These are phyloP conservation scores for Omphalotus guepiniiformis DNA, from an alignment of 768 basidiomycete genomes.

Conservation along the genomic window DNA sequence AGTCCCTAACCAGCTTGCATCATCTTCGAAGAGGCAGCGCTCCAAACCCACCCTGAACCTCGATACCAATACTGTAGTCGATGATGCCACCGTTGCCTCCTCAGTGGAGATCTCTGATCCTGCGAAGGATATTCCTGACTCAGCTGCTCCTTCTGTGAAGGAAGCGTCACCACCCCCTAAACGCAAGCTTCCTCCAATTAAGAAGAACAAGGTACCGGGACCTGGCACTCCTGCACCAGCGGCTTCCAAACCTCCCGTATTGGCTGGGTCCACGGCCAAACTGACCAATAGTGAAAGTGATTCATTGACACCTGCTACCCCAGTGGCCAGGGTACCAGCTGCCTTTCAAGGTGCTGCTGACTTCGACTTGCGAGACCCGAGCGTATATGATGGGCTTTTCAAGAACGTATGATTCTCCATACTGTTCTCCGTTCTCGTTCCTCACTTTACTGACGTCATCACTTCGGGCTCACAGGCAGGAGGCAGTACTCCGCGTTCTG, in stretches of 20 bases:
- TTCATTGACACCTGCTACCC: constrained; percentile 16
- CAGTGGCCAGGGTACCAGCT: constrained; percentile 33
- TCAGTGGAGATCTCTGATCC: neutral
- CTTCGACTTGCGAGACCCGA: constrained; percentile 57
- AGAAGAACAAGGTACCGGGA: constrained; percentile 50
- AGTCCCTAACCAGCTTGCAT: constrained; percentile 10
- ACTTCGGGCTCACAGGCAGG: no score
- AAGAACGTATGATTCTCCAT: constrained; percentile 37
- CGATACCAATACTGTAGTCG: neutral
- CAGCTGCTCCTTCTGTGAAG: constrained; percentile 18
- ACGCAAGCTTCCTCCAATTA: constrained; percentile 64
- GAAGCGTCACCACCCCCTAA: constrained; percentile 40
- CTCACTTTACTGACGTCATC: constrained; percentile 1
- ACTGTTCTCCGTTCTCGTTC: neutral
- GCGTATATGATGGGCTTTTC: constrained; percentile 63
- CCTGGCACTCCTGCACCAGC: constrained; percentile 20
- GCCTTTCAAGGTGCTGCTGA: constrained; percentile 46
- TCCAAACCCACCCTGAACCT: neutral
- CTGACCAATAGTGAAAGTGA: constrained; percentile 11
- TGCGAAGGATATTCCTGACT: neutral
- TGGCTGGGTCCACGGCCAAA: constrained; percentile 22
- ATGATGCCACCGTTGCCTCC: no score
- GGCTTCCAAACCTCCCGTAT: constrained; percentile 24
- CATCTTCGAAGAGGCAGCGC: neutral
- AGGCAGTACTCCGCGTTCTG: constrained; percentile 40